A percentile compares a stretch with the other conserved stretches of the same genome.
phyloP scores from a whole-genome alignment of 805 yeast species.

The Suhomyces faveliae region DNA sequence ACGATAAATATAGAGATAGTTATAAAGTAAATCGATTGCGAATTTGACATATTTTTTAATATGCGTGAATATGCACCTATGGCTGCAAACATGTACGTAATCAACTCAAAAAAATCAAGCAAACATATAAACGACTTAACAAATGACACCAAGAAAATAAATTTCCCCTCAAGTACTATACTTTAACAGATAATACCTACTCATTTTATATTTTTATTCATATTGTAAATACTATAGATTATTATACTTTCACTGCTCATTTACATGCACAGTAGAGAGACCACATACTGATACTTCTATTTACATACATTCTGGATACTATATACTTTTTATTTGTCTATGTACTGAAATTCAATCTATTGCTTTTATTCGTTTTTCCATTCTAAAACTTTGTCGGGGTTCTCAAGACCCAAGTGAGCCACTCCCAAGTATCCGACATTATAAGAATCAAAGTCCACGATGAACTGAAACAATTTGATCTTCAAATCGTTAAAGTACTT shows the following conservation, averaged over 20 bases:
- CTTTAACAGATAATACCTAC: too few relatives aligned
- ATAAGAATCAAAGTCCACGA: conserved; percentile 39
- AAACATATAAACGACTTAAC: too few relatives aligned
- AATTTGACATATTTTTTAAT: background rate
- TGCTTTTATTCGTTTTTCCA: too few relatives aligned
- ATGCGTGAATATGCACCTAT: background rate
- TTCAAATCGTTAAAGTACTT: conserved; percentile 30
- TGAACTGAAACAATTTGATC: conserved; percentile 37
- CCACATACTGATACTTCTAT: too few relatives aligned
- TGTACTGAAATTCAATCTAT: background rate
- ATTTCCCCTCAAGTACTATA: too few relatives aligned
- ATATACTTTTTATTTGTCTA: background rate
- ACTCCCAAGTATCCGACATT: conserved; percentile 35
- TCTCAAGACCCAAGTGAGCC: background rate
- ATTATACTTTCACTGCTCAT: too few relatives aligned
- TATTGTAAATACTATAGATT: too few relatives aligned
- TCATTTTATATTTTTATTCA: too few relatives aligned
- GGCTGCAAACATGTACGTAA: background rate
- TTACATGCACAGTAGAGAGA: too few relatives aligned
- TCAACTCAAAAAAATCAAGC: background rate
- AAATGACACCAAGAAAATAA: too few relatives aligned
- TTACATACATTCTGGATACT: background rate
- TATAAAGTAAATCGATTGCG: background rate
- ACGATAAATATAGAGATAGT: background rate
- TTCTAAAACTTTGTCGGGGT: background rate